A percentile compares a stretch with the other conserved stretches of the same genome.
Evolutionary conservation across 2,329 filamentous ascomycete species (phyloP).

Genomic region (Colletotrichum sp.): DNA sequence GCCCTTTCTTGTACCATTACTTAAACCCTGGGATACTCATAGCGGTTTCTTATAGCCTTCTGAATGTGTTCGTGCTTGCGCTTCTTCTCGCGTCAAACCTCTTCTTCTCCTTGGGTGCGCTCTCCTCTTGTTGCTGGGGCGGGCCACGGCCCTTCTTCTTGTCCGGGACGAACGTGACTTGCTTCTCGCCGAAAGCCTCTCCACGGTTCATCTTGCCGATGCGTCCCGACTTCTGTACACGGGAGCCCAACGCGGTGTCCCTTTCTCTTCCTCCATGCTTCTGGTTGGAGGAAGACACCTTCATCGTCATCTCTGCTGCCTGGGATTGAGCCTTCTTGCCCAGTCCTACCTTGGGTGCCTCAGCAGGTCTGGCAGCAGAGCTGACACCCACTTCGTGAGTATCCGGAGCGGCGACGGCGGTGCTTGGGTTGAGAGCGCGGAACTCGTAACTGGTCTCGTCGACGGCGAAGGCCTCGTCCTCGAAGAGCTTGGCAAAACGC

Average conservation of each 20-base stretch:
- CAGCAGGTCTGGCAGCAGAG: conserved; percentile 1
- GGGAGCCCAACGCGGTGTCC: conserved; percentile 63
- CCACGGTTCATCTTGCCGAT: conserved; percentile 47
- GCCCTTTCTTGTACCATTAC: conserved; percentile 15
- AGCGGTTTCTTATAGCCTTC: conserved; percentile 57
- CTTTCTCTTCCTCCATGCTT: conserved; percentile 57
- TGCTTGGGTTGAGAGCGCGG: conserved; percentile 87
- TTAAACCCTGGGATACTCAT: conserved; percentile 24
- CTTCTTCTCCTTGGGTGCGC: conserved; percentile 33
- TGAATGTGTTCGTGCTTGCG: conserved; percentile 78
- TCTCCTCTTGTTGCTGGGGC: conserved; percentile 26
- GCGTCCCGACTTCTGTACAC: conserved; percentile 56
- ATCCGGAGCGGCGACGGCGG: conserved; percentile 37
- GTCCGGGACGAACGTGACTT: conserved; percentile 76
- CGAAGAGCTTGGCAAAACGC: conserved; percentile 88
- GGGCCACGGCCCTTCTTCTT: conserved; percentile 45
- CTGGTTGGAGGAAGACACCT: conserved; percentile 72
- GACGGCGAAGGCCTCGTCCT: conserved; percentile 90
- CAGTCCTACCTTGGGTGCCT: conserved; percentile 5
- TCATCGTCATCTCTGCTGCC: conserved; percentile 59
- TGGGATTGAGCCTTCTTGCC: conserved; percentile 6
- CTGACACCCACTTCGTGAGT: conserved; percentile 18
- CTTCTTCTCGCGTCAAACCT: conserved; percentile 63
- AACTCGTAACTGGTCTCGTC: conserved; percentile 92
- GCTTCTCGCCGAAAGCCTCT: conserved; percentile 66